Percentiles rank a stretch among this genome's conserved stretches.
Evolutionary conservation across 2,329 filamentous ascomycete species (phyloP).

Genomic region (Colletotrichum sp.): DNA sequence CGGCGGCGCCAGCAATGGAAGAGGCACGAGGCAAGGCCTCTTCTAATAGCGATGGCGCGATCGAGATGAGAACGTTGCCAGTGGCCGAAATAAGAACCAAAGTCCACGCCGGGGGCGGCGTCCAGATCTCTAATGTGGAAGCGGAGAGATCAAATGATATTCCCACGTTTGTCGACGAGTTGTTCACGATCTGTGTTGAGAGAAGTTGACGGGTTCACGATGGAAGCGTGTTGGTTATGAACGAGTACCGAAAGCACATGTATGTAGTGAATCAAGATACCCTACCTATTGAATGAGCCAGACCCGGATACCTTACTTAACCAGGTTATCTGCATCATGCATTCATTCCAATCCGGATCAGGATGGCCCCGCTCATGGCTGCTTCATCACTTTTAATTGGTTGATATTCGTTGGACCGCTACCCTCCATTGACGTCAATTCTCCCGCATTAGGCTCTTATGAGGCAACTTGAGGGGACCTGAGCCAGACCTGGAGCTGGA

Average conservation of each 20-base stretch:
- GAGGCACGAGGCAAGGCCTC: background rate
- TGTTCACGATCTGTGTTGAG: slow-evolving; percentile 36
- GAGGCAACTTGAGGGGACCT: background rate
- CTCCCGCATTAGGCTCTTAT: background rate
- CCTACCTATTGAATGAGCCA: background rate
- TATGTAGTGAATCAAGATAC: background rate
- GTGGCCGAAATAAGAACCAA: slow-evolving; percentile 19
- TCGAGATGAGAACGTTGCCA: slow-evolving; percentile 31
- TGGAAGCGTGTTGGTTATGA: background rate
- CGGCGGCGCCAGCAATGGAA: background rate
- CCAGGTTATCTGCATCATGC: background rate
- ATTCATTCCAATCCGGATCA: background rate
- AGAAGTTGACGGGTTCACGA: background rate
- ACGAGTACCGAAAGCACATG: background rate
- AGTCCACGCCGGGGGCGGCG: slow-evolving; percentile 25
- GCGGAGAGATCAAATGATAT: slow-evolving; percentile 38
- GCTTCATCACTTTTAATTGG: background rate
- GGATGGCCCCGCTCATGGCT: background rate
- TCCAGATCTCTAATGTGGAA: slow-evolving; percentile 34
- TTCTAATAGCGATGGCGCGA: slow-evolving; percentile 9
- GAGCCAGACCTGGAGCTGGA: background rate
- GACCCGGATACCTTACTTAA: background rate
- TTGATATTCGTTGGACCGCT: background rate
- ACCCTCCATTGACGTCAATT: background rate
- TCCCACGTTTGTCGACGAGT: slow-evolving; percentile 50